These are phyloP conservation scores for Datisca glomerata DNA, from an alignment of 306 rosid genomes.

Conservation along the genomic window DNA sequence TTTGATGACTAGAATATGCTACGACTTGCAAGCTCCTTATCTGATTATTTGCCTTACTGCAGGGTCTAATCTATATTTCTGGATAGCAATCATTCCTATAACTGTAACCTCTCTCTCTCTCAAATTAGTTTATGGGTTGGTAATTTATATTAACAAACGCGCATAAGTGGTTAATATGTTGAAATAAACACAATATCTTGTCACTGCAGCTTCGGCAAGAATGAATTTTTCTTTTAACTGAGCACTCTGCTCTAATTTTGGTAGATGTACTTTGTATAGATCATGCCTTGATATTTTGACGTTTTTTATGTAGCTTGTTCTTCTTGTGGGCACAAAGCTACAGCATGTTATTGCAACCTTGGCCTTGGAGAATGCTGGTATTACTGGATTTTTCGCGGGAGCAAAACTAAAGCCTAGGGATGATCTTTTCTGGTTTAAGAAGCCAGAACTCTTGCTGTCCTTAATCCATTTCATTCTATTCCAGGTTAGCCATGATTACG, in stretches of 20 bases:
- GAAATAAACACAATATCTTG: too few relatives aligned
- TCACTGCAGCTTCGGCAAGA: too few relatives aligned
- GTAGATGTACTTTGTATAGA: not conserved
- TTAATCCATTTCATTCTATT: slow-evolving; percentile 93
- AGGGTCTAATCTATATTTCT: slow-evolving; percentile 96
- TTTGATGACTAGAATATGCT: too few relatives aligned
- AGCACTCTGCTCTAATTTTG: not conserved
- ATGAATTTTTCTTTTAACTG: too few relatives aligned
- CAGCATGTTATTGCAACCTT: slow-evolving; percentile 91
- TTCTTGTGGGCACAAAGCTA: slow-evolving; percentile 84
- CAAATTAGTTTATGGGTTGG: slow-evolving; percentile 1
- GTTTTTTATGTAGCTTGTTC: slow-evolving; percentile 60
- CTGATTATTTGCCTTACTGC: slow-evolving; percentile 14
- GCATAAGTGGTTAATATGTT: not conserved
- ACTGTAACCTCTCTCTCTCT: slow-evolving; percentile 41
- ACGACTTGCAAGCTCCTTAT: not conserved
- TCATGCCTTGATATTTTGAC: slow-evolving; percentile 8
- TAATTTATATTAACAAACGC: not conserved
- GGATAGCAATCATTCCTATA: slow-evolving; percentile 90
- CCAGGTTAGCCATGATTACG: slow-evolving; percentile 43
- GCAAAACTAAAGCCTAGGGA: slow-evolving; percentile 85
- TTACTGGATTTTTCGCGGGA: slow-evolving; percentile 38
- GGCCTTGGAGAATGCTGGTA: slow-evolving; percentile 77
- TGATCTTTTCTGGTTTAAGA: slow-evolving; percentile 96
- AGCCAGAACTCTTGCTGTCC: slow-evolving; percentile 77